Evolutionary conservation across 148 eudicot genomes (phyloP).

Genomic region (Chenopodium suecicum): DNA sequence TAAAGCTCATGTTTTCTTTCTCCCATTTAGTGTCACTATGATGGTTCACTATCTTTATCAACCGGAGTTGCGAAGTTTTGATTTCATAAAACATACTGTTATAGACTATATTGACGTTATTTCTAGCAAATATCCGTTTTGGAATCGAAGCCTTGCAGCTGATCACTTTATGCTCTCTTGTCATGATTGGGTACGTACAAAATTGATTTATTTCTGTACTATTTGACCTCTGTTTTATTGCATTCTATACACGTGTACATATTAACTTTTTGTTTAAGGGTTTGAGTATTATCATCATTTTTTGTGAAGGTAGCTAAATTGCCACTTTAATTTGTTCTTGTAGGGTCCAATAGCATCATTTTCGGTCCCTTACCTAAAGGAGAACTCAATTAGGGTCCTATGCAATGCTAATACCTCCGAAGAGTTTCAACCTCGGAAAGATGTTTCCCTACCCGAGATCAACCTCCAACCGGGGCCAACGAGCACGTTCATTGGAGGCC

Average conservation of each 20-base stretch:
- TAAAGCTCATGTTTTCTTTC: constrained; percentile 59
- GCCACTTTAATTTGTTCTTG: background rate
- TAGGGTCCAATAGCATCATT: constrained; percentile 74
- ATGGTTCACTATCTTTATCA: constrained; percentile 49
- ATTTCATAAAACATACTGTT: constrained; percentile 47
- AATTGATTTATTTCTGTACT: background rate
- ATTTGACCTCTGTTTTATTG: background rate
- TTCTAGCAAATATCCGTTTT: constrained; percentile 52
- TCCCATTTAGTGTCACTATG: constrained; percentile 59
- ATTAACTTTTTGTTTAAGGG: no score
- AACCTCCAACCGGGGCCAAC: constrained; percentile 50
- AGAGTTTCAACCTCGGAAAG: constrained; percentile 66
- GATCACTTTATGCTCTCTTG: constrained; percentile 87
- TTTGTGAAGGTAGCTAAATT: background rate
- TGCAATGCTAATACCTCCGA: constrained; percentile 87
- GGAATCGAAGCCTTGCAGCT: constrained; percentile 73
- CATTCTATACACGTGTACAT: no score
- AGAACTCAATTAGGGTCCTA: constrained; percentile 64
- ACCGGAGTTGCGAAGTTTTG: constrained; percentile 44
- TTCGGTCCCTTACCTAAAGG: constrained; percentile 49
- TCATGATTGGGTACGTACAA: constrained; percentile 68
- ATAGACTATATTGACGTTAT: constrained; percentile 47
- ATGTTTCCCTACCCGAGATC: constrained; percentile 80
- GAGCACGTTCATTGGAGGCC: constrained; percentile 54
- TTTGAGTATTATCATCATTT: background rate